phyloP scores from a whole-genome alignment of 2,329 filamentous ascomycete genomes.

The Alternaria atra region DNA sequence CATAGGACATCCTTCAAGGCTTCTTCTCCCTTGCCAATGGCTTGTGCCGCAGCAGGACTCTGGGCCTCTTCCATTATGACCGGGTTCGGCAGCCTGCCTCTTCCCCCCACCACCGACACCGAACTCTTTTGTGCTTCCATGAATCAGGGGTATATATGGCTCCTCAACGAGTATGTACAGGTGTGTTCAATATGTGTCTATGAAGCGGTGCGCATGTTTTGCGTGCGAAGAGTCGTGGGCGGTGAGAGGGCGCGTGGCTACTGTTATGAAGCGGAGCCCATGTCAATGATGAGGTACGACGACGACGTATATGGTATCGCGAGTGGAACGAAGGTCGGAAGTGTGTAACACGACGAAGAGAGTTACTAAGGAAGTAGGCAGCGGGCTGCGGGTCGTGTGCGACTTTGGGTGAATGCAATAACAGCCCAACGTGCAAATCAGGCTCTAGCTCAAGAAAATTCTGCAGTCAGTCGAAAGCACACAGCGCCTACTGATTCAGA shows the following conservation, averaged over 20 bases:
- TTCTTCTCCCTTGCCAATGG: conserved; percentile 63
- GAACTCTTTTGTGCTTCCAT: conserved; percentile 47
- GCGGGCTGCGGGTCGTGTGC: conserved; percentile 30
- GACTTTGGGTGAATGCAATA: conserved; percentile 33
- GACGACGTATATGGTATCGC: conserved; percentile 16
- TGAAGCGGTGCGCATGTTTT: conserved; percentile 32
- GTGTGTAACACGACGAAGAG: conserved; percentile 34
- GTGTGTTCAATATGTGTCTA: conserved; percentile 21
- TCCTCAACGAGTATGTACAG: conserved; percentile 14
- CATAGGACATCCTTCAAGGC: conserved; percentile 87
- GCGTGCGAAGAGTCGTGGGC: conserved; percentile 36
- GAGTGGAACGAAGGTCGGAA: conserved; percentile 21
- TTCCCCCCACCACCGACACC: conserved; percentile 44
- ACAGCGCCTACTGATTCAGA: conserved; percentile 20
- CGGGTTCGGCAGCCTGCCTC: conserved; percentile 30
- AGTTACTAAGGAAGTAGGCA: conserved; percentile 26
- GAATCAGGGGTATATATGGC: conserved; percentile 10
- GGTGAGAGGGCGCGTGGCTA: conserved; percentile 40
- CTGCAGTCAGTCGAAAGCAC: conserved; percentile 31
- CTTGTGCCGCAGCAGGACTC: conserved; percentile 20
- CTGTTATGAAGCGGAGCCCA: conserved; percentile 32
- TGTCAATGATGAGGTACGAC: conserved; percentile 16
- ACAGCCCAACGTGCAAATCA: conserved; percentile 33
- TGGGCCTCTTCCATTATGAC: conserved; percentile 31
- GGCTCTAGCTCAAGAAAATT: conserved; percentile 38